These are phyloP conservation scores for Metschnikowia picachoensis DNA, from an alignment of 805 yeast genomes.

Conservation along the genomic window DNA sequence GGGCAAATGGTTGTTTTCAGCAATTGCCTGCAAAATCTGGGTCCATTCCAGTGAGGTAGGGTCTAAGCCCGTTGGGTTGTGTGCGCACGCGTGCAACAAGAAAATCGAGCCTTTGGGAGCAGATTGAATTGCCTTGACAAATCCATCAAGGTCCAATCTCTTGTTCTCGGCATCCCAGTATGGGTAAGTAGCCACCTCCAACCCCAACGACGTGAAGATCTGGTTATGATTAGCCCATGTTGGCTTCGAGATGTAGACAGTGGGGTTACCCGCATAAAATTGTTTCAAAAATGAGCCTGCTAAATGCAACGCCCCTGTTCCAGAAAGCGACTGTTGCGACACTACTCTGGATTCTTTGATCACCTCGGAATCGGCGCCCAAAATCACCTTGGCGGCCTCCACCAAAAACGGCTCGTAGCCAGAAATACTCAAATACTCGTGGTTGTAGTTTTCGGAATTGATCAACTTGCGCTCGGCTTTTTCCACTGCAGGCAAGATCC, in stretches of 20 bases:
- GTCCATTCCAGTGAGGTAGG: conserved; percentile 84
- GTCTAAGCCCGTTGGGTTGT: conserved; percentile 96
- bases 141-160: conserved; percentile 67
- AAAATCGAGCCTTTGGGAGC: conserved; percentile 79
- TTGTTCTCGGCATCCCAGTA: conserved; percentile 79
- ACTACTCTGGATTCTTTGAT: conserved; percentile 40
- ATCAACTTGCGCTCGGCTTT: conserved; percentile 65
- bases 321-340: conserved; percentile 75
- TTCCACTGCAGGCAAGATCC: conserved; percentile 66
- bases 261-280: conserved; percentile 36
- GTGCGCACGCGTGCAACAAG: conserved; percentile 92
- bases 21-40: conserved; percentile 58
- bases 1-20: conserved; percentile 63
- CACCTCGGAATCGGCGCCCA: conserved; percentile 49
- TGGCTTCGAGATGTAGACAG: conserved; percentile 43
- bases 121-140: conserved; percentile 52
- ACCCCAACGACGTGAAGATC: conserved; percentile 70
- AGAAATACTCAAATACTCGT: conserved; percentile 82
- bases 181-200: conserved; percentile 67
- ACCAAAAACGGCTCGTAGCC: conserved; percentile 67
- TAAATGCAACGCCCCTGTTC: conserved; percentile 88
- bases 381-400: conserved; percentile 69
- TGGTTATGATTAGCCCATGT: conserved; percentile 98
- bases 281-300: conserved; percentile 68
- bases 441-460: conserved; percentile 47